Evolutionary conservation across 2,329 filamentous ascomycete genomes (phyloP), one percentile per base, ranked within the genome.

Genomic region (Aphanocladium album): DNA sequence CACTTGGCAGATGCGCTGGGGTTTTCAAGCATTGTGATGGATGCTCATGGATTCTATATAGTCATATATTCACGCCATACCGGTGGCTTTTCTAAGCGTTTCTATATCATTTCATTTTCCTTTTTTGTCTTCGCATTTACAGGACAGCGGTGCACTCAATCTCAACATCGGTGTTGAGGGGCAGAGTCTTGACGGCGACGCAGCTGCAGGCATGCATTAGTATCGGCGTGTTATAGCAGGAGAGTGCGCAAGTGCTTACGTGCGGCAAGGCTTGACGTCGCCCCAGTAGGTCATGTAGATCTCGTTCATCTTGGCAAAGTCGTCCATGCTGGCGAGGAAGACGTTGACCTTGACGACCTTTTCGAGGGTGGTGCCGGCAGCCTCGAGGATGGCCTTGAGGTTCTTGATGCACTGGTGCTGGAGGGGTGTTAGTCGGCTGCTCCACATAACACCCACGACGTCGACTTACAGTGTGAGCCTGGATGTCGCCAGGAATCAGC

Each of bases 231-330:
- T 11, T 21, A 7, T 23, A 37, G n/a, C 30, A 45, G 12, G 47
- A 35, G 30, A 11, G 23, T n/a, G 37, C 17, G 30, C 23, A 5
- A 25, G 41, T 17, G 39, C 75, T 67, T 65, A 77, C 76, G 76
- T 77, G 61, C 76, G 71, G 64, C 71, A 76, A 12, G 78, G 78
- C 70, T 79, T 80, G 35, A 77, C 70, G 9, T 79, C 74, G 21
- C 75, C 77, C 76, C 90, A 91, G 78, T 86, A 89, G 73, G 87
- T 84, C 70, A 82, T 83, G 70, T 90, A 91, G 53, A 88, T 82
- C 67, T 82, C 81, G 74, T 91, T 92, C 86, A 91, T 90, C 72
- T 87, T 84, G 39, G 80, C 83, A 70, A 91, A 91, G 74, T 91
- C 80, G 64, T 82, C 84, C 88, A 91, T 91, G 70, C 87, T 81